phyloP scores from a whole-genome alignment of 129 eudicot species.

The Flaveria bidentis region DNA sequence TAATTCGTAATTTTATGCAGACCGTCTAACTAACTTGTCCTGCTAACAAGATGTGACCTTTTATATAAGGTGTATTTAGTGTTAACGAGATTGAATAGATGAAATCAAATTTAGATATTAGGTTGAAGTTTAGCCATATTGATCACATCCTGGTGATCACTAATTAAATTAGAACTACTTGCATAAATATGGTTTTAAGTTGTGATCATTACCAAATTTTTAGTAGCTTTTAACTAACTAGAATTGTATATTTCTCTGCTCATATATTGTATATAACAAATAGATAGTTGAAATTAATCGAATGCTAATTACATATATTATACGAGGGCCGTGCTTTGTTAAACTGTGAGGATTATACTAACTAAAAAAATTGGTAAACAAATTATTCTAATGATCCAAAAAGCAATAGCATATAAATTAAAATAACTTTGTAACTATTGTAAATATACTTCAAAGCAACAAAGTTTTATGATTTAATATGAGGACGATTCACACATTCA shows the following conservation, averaged over 20 bases:
- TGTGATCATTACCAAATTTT: conserved; percentile 4
- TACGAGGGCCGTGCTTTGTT: neutral
- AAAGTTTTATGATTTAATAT: too few species aligned
- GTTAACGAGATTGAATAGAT: neutral
- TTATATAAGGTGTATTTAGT: neutral
- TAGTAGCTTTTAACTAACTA: neutral
- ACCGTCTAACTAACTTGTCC: neutral
- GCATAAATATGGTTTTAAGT: neutral
- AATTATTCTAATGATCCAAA: too few species aligned
- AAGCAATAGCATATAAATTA: too few species aligned
- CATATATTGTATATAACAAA: neutral
- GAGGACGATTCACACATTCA: too few species aligned
- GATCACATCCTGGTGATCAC: neutral
- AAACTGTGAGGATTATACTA: too few species aligned
- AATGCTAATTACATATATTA: neutral
- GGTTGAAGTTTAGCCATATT: neutral
- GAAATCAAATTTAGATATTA: neutral
- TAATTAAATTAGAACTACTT: neutral
- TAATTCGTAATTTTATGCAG: too few species aligned
- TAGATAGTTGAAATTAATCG: neutral
- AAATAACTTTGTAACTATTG: too few species aligned
- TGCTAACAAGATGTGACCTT: neutral
- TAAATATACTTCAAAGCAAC: too few species aligned
- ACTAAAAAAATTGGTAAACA: too few species aligned
- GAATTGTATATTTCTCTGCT: neutral